Evolutionary conservation across 441 rosid species (phyloP), one percentile per base, ranked within the genome.

Genomic region (Pelargonium cotyledonis): DNA sequence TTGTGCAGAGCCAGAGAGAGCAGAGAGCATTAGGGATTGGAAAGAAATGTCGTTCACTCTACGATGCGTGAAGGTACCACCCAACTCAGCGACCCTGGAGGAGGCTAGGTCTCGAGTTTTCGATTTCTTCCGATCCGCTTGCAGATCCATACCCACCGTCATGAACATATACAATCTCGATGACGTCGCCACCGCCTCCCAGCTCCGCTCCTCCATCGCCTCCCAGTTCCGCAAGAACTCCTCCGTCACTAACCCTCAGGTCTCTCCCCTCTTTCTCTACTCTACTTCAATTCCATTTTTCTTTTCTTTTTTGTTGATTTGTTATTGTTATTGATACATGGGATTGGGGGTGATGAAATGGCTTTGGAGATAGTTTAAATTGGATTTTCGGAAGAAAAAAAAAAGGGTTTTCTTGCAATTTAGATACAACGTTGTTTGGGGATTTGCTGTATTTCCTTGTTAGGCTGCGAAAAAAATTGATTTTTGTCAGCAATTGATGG

Each of bases 91-190:
- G 62, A 89, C 77, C 73, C 80, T 94, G 65, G 89, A 85, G 73
- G 97, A 94, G 76, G 99, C 99, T 11, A 83, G 88, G 49, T 78
- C 73, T n/a, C 83, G 91, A 7, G 90, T 89, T 0, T 83, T 94
- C 72, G 92, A 89, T 75, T 84, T 94, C 88, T 94, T 94, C 77
- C 83, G 85, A 75, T 46, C 83, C 6, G 84, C 99, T 0, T 89
- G 96, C 81, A 79, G 99, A 74, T 88, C 97, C 35, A 77, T 94
- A 70, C 97, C 99, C 0, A 11, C 82, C 3, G 44, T 94, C 70
- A 94, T 91, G 86, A 94, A 94, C 2, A 91, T 94, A 49, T 94
- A 94, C 89, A 89, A 84, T 76, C 89, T 94, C 38, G 82, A 89
- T 72, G 97, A 94, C 78, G 90, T 94, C 77, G 91, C 78, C 60